Conservation (phyloP, 805 yeast species). For the Kluyveromyces aestuarii region DNA sequence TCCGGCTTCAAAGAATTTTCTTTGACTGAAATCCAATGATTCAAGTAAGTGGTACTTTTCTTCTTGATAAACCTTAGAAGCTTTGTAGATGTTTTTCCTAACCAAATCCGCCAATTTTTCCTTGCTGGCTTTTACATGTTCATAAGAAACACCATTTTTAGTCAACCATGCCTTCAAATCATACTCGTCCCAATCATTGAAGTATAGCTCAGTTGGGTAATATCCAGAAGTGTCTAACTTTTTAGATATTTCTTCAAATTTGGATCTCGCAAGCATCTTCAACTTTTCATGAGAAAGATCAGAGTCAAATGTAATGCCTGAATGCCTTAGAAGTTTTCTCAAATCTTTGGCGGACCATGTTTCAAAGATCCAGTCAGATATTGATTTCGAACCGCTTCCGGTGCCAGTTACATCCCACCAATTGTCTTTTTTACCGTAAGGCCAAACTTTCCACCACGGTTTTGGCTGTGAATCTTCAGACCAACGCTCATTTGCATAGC, state of each 20-base stretch:
- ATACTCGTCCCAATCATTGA: slow-evolving; percentile 42
- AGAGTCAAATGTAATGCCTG: slow-evolving; percentile 25
- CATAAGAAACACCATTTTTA: slow-evolving; percentile 33
- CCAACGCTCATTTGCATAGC: slow-evolving; percentile 17
- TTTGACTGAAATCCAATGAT: slow-evolving; percentile 31
- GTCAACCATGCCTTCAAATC: slow-evolving; percentile 43
- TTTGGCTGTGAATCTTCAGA: slow-evolving; percentile 12
- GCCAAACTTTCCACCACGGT: slow-evolving; percentile 28
- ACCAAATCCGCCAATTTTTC: slow-evolving; percentile 40
- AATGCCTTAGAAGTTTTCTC: slow-evolving; percentile 25
- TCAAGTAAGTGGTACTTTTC: slow-evolving; percentile 33
- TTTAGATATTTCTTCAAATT: slow-evolving; percentile 33
- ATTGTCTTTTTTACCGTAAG: slow-evolving; percentile 5
- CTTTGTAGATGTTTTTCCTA: slow-evolving; percentile 35
- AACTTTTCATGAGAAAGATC: slow-evolving; percentile 32
- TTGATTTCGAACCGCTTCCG: slow-evolving; percentile 6
- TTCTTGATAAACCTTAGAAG: slow-evolving; percentile 31
- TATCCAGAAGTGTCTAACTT: slow-evolving; percentile 32
- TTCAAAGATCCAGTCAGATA: slow-evolving; percentile 39
- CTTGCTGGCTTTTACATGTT: slow-evolving; percentile 32
- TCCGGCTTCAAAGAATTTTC: slow-evolving; percentile 30
- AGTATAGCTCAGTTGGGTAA: slow-evolving; percentile 45
- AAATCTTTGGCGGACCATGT: slow-evolving; percentile 35
- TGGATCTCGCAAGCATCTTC: slow-evolving; percentile 32
- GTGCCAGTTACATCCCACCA: slow-evolving; percentile 1